Percentiles rank a stretch among this genome's conserved stretches.
Conservation (phyloP, 1,139 yeast species). For the Nakaseomyces delphensis region DNA sequence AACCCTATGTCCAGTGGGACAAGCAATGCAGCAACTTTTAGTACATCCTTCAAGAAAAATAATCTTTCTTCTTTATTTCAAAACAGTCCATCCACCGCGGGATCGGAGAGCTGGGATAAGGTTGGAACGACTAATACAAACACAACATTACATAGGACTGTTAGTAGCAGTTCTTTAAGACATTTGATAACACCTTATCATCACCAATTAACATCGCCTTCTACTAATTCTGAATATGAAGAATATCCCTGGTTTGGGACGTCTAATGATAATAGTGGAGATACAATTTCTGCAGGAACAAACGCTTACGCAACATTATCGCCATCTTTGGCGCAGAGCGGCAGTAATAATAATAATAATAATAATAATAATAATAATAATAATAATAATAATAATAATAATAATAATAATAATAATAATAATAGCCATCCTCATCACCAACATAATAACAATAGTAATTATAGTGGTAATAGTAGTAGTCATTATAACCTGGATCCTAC, state of each 20-base stretch:
- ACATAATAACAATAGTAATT: not conserved
- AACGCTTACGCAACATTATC: not conserved
- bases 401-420: too few relatives aligned
- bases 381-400: too few relatives aligned
- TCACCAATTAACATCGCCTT: conserved; percentile 16
- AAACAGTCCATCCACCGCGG: conserved; percentile 22
- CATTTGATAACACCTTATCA: conserved; percentile 25
- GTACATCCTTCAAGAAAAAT: conserved; percentile 16
- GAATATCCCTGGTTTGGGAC: conserved; percentile 28
- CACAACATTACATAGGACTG: conserved; percentile 16
- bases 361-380: too few relatives aligned
- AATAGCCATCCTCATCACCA: not conserved
- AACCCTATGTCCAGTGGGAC: not conserved
- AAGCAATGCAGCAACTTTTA: not conserved
- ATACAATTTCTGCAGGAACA: not conserved
- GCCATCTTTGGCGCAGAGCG: too few relatives aligned
- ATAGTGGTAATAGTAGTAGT: too few relatives aligned
- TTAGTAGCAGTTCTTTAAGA: conserved; percentile 24
- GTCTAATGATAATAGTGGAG: not conserved
- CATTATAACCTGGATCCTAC: conserved; percentile 1
- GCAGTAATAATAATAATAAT: too few relatives aligned
- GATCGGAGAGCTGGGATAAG: conserved; percentile 22
- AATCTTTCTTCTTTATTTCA: conserved; percentile 17
- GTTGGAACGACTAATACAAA: conserved; percentile 8
- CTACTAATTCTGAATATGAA: conserved; percentile 28